Evolutionary conservation across 2,329 filamentous ascomycete species (phyloP).

Genomic region (Chrysoporthe deuterocubensis): DNA sequence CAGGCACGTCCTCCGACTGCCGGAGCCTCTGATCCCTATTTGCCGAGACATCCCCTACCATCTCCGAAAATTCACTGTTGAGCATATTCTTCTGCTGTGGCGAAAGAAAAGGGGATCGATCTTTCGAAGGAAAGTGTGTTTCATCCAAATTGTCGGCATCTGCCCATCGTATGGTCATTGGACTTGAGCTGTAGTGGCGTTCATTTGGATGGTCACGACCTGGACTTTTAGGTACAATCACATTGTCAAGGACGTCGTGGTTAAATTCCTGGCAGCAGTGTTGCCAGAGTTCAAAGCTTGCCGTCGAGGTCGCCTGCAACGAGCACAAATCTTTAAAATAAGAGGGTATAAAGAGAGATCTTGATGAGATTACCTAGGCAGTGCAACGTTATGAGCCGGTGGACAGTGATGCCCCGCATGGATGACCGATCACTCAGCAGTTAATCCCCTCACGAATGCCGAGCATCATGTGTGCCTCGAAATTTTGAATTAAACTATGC

Average conservation of each 20-base stretch:
- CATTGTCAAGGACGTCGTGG: neutral
- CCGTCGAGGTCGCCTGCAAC: too few relatives aligned
- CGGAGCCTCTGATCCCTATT: neutral
- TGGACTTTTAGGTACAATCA: neutral
- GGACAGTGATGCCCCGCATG: neutral
- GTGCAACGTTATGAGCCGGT: neutral
- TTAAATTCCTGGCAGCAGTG: neutral
- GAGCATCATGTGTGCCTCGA: neutral
- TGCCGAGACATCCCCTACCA: neutral
- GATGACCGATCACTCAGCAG: neutral
- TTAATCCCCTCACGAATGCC: neutral
- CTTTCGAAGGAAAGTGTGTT: neutral
- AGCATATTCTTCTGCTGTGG: neutral
- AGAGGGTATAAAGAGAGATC: neutral
- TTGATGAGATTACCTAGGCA: neutral
- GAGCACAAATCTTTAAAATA: too few relatives aligned
- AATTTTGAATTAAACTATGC: neutral
- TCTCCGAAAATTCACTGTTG: neutral
- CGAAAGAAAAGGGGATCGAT: neutral
- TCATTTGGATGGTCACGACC: neutral
- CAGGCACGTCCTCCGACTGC: neutral
- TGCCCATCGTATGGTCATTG: neutral
- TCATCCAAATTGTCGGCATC: neutral
- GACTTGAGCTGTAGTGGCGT: neutral
- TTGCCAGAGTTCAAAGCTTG: too few relatives aligned